Conservation (phyloP, 371 early-diverging fungal genomes). For the Actinomucor elegans region DNA sequence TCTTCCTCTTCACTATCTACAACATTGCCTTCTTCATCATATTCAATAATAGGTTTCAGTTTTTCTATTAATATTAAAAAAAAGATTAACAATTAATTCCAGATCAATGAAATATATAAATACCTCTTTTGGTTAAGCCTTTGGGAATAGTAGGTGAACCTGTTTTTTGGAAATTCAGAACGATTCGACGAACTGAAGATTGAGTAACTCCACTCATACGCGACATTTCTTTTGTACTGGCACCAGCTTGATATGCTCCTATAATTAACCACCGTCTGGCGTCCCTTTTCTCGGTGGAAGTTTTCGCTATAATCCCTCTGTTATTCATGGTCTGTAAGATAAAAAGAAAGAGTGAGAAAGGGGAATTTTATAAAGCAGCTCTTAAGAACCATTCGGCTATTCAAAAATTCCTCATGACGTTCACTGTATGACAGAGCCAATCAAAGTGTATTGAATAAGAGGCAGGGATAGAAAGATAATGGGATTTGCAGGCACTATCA, state of each 20-base stretch:
- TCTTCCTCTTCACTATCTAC: slow-evolving; percentile 34
- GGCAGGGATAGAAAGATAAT: too few species aligned
- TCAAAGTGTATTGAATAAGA: too few species aligned
- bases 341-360: too few species aligned
- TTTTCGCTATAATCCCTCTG: too few species aligned
- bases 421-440: too few species aligned
- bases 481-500: too few species aligned
- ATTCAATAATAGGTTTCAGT: slow-evolving; percentile 29
- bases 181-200: slow-evolving; percentile 37
- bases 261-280: slow-evolving; percentile 40
- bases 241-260: slow-evolving; percentile 51
- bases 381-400: too few species aligned
- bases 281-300: slow-evolving; percentile 2
- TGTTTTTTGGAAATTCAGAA: slow-evolving; percentile 40
- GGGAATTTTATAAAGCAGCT: too few species aligned
- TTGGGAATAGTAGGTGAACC: slow-evolving; percentile 29
- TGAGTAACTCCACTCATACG: slow-evolving; percentile 39
- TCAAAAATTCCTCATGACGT: too few species aligned
- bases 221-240: slow-evolving; percentile 34
- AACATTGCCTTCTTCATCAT: slow-evolving; percentile 41
- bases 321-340: too few species aligned
- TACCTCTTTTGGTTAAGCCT: slow-evolving; percentile 8
- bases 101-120: background rate
- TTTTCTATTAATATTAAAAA: slow-evolving; percentile 1
- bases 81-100: background rate